Evolutionary conservation across 441 rosid genomes (phyloP), one percentile per base, ranked within the genome.

Genomic region (Aquilaria agallochum): DNA sequence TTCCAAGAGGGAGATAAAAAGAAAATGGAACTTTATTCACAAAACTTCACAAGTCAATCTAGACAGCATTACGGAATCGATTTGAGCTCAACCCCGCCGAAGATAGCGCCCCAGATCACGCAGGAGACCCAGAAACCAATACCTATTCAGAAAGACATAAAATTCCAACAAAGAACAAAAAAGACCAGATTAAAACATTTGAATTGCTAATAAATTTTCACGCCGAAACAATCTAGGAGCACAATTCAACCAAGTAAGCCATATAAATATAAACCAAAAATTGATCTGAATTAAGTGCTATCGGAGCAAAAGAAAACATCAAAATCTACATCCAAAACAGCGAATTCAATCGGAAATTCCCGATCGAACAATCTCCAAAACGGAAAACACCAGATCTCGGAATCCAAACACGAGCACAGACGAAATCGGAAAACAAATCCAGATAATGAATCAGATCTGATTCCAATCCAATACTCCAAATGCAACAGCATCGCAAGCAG

Each of bases 391-490:
- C 81, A 77, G 88, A 84, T 80, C 87, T 74, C 81, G 63, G 72
- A 70, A 71, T 60, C 63, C 67, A 56, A 65, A 71, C 53, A 55
- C 52, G 51, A 76, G 32, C 62, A 63, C 5, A 9, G 45, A 63
- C 50, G 11, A 8, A 30, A 45, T 42, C 53, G 65, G 45, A 15
- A 64, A 68, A 59, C 27, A 51, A 0, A 30, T 11, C 34, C 0
- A 42, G 51, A 64, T 66, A 58, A 64, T 70, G 68, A 74, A 62
- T 66, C 57, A 72, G 94, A 87, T 82, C 90, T 78, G 81, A 32
- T 66, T 66, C 60, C 55, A 59, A 47, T 61, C 48, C 27, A 15
- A 27, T 32, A 62, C 31, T 64, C 60, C 55, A 1, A 20, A 20
- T 20, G 27, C 27, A 20, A 20, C 27, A 20, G 27, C 27, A 20